Percentiles rank a stretch among this genome's conserved stretches.
Evolutionary conservation across 2,329 filamentous ascomycete genomes (phyloP).

Genomic region (Penicillium sp.): DNA sequence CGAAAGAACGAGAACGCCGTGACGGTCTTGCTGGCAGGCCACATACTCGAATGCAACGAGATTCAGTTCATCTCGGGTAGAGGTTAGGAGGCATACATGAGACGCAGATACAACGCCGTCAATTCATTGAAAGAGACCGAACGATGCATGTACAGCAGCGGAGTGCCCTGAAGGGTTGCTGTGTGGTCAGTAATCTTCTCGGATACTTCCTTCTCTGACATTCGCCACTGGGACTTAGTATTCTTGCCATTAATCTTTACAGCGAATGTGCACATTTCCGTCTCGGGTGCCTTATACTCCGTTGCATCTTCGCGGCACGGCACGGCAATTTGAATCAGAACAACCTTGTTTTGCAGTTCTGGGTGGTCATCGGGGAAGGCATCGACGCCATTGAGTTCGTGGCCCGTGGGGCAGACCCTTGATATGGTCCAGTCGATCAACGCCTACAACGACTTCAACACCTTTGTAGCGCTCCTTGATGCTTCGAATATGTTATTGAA

Average conservation of each 20-base stretch:
- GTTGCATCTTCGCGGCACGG: conserved; percentile 81
- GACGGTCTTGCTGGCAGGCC: conserved; percentile 76
- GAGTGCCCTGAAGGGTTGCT: conserved; percentile 89
- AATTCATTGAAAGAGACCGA: conserved; percentile 87
- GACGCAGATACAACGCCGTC: conserved; percentile 87
- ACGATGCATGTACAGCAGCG: conserved; percentile 93
- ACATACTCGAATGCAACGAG: conserved; percentile 96
- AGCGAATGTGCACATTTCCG: conserved; percentile 86
- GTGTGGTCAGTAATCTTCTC: conserved; percentile 11
- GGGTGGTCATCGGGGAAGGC: conserved; percentile 88
- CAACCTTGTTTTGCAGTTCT: conserved; percentile 89
- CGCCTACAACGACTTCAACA: conserved; percentile 86
- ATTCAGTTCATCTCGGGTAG: conserved; percentile 94
- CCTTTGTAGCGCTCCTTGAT: conserved; percentile 81
- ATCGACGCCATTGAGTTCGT: conserved; percentile 89
- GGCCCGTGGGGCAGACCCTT: conserved; percentile 93
- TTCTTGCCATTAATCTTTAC: conserved; percentile 93
- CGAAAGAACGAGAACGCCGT: conserved; percentile 88
- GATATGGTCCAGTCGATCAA: conserved; percentile 93
- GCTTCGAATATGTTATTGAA: conserved; percentile 73
- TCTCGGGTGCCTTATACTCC: conserved; percentile 88
- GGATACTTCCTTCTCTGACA: too few relatives aligned
- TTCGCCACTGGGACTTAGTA: conserved; percentile 42
- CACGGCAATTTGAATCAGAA: conserved; percentile 88
- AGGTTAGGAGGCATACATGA: conserved; percentile 83